Evolutionary conservation across 345 rosid species (phyloP), one percentile per base, ranked within the genome.

Genomic region (Erucastrum elatum): DNA sequence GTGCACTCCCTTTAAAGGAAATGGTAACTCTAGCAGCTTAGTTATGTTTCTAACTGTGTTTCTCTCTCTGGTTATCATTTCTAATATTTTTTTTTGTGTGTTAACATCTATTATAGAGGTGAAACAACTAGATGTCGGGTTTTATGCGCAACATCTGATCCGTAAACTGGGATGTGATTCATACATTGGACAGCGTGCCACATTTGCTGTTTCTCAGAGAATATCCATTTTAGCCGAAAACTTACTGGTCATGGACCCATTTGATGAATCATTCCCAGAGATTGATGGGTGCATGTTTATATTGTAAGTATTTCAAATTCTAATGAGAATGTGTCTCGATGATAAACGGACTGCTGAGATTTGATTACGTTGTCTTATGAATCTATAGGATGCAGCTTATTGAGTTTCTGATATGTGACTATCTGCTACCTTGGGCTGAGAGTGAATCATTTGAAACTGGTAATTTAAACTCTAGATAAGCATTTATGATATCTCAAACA

Each of bases 341-440:
- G 60, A 26, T 34, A 39, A 11, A 15, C 27, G 53, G 44, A 31
- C 26, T 66, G 29, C 31, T 71, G 61, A 71, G 60, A 15, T 66
- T 67, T 67, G 66, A 29, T 66, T 68, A 15, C 67, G 13, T 53
- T 72, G n/a, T 46, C 16, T 68, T 46, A 72, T 34, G 51, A 66
- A 75, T 46, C 63, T 64, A 77, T 87, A 95, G 98, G 90, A 89
- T 91, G 78, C 98, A 91, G 88, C 94, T 90, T 64, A 74, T 84
- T 5, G 99, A 93, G 83, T 86, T 93, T 80, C 68, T 91, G 83
- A 69, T 89, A 75, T 85, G 87, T n/a, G 96, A 89, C 81, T 83
- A 90, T 86, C 66, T 93, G 72, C 9, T 79, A 56, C 34, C 73
- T 16, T 95, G 99, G 97, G 87, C 87, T 26, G 70, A 41, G 34